Percentiles rank a stretch among this genome's conserved stretches.
These are phyloP conservation scores for Metschnikowia kofuensis DNA, from an alignment of 805 yeast species.

Conservation along the genomic window DNA sequence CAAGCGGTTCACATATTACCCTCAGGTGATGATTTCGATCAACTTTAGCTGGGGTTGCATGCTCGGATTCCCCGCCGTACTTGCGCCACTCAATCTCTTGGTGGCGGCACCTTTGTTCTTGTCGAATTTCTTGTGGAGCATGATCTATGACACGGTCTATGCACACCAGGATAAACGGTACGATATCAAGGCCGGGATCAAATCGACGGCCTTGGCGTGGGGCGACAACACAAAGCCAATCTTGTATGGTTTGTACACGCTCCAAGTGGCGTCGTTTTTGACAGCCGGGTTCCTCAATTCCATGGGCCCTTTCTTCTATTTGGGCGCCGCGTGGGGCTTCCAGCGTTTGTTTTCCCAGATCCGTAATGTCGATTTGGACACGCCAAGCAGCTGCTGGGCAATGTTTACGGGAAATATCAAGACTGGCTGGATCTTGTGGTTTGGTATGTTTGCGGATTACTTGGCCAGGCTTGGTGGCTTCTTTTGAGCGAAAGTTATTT, in stretches of 20 bases:
- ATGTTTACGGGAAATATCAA: constrained; percentile 73
- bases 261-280: constrained; percentile 63
- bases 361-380: constrained; percentile 68
- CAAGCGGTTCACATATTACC: constrained; percentile 93
- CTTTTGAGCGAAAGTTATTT: neutral
- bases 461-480: constrained; percentile 47
- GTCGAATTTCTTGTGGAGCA: constrained; percentile 85
- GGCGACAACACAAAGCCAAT: constrained; percentile 73
- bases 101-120: constrained; percentile 77
- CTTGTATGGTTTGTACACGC: constrained; percentile 57
- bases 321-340: constrained; percentile 65
- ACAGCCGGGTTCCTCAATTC: constrained; percentile 73
- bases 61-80: constrained; percentile 95
- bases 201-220: constrained; percentile 96
- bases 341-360: constrained; percentile 69
- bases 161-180: constrained; percentile 96
- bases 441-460: constrained; percentile 68
- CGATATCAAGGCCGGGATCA: constrained; percentile 87
- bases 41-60: constrained; percentile 95
- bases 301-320: constrained; percentile 81
- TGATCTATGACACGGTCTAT: constrained; percentile 93
- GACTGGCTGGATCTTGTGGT: constrained; percentile 68
- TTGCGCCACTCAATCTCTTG: constrained; percentile 65
- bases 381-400: constrained; percentile 80
- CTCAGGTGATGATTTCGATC: constrained; percentile 76